Evolutionary conservation across 352 stramenopile species (phyloP), one percentile per base, ranked within the genome.

Genomic region (Phytopythium mirpurense): DNA sequence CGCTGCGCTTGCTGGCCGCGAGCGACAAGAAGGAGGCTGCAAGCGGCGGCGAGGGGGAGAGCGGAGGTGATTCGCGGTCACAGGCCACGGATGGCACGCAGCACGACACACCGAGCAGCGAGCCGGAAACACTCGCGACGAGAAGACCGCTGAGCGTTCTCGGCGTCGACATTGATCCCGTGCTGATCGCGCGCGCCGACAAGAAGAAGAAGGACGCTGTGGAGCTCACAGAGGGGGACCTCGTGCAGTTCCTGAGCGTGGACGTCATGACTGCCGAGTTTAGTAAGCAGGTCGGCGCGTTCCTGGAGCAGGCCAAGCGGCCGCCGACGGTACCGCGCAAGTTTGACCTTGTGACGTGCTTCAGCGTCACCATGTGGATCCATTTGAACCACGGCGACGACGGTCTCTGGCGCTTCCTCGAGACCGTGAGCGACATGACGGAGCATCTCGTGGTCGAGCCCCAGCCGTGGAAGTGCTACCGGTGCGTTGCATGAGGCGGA

Each of bases 281-380:
- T 50, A 57, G 68, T 38, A 68, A 66, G 27, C 54, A 72, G 15
- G 67, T 86, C 15, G 37, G 51, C 11, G 58, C 65, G 1, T 85
- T 88, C 34, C 55, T 83, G 40, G 61, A 75, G 31, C 34, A 61
- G 15, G 68, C 72, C n/a, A 72, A 72, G 51, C 67, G 64, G n/a
- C 47, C 62, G n/a, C 48, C 48, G 37, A 57, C 58, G 42, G 42
- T 50, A 5, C 51, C 72, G 44, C 57, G 61, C n/a, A 73, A 67
- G 45, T 92, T 91, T 50, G 67, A 86, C 52, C 62, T 94, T 3
- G 60, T 92, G 40, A 89, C 81, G 53, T 83, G 78, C 57, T 94
- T 92, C 45, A 92, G 83, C 40, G 74, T 94, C 44, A 91, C 82
- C 11, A 94, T 94, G 83, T 94, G 83, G 83, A 92, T 94, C 54